These are phyloP conservation scores for Trametes punicea DNA, from an alignment of 768 basidiomycete genomes.

Conservation along the genomic window DNA sequence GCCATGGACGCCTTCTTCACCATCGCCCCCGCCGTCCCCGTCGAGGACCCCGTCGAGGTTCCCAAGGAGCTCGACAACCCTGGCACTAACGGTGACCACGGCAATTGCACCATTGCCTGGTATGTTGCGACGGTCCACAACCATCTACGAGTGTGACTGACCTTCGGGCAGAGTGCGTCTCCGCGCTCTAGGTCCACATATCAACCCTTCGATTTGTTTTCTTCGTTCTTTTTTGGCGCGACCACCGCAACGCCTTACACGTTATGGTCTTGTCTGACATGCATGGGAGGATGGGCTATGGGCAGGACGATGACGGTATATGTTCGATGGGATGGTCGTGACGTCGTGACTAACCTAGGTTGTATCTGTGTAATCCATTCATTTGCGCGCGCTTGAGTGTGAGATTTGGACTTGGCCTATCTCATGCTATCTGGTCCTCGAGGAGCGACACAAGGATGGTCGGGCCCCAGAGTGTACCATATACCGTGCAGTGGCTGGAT, in stretches of 20 bases:
- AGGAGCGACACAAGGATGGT: too few relatives aligned
- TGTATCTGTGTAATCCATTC: too few relatives aligned
- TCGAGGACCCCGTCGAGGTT: neutral
- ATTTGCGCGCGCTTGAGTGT: too few relatives aligned
- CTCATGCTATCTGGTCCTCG: too few relatives aligned
- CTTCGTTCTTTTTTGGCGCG: neutral
- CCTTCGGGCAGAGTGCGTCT: neutral
- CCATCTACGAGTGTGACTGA: neutral
- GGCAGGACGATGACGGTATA: neutral
- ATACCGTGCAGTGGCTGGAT: too few relatives aligned
- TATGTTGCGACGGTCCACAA: neutral
- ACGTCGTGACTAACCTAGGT: too few relatives aligned
- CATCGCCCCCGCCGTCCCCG: slow-evolving; percentile 14
- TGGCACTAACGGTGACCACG: slow-evolving; percentile 1
- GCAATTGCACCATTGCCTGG: slow-evolving; percentile 16
- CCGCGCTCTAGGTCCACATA: too few relatives aligned
- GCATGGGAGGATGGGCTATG: neutral
- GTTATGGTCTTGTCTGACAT: neutral
- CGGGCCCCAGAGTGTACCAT: too few relatives aligned
- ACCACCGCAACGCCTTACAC: neutral
- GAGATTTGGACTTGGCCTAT: too few relatives aligned
- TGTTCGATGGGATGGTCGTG: too few relatives aligned
- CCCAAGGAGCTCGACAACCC: neutral
- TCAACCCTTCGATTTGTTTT: neutral
- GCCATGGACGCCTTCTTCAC: slow-evolving; percentile 20